phyloP scores from a whole-genome alignment of 345 rosid genomes.

The Firmiana major region DNA sequence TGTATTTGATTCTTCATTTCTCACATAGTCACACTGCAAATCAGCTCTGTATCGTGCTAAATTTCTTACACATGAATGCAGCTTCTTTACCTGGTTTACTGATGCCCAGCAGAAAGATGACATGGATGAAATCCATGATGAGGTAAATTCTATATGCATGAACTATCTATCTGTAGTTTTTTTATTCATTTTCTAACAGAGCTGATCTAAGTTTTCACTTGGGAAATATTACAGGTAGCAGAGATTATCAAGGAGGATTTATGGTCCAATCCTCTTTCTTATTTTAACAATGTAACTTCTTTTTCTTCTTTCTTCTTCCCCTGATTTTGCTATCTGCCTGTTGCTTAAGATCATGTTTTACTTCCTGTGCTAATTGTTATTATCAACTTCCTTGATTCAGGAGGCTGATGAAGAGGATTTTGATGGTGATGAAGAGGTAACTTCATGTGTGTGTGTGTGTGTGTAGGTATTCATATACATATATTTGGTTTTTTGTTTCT shows the following conservation, averaged over 20 bases:
- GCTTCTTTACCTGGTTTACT: constrained; percentile 88
- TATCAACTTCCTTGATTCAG: constrained; percentile 28
- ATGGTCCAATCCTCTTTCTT: constrained; percentile 90
- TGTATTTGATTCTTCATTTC: background rate
- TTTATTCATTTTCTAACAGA: constrained; percentile 1
- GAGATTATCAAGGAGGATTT: constrained; percentile 91
- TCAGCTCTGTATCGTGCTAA: background rate
- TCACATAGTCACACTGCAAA: background rate
- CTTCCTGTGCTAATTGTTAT: constrained; percentile 4
- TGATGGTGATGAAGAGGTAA: constrained; percentile 68
- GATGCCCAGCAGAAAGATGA: constrained; percentile 53
- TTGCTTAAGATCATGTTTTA: background rate
- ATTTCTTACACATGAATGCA: constrained; percentile 25
- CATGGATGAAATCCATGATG: constrained; percentile 67
- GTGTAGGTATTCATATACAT: constrained; percentile 15
- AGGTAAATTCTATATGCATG: constrained; percentile 42
- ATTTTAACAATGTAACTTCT: constrained; percentile 67
- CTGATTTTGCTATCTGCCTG: background rate
- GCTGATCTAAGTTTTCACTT: constrained; percentile 3
- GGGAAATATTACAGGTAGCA: constrained; percentile 55
- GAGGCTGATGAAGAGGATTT: constrained; percentile 73
- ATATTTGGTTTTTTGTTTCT: background rate
- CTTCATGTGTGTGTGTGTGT: too few species aligned
- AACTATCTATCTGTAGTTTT: background rate
- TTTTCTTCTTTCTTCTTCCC: background rate